Conservation (phyloP, 805 yeast species). For the Ogataea saltuana region DNA sequence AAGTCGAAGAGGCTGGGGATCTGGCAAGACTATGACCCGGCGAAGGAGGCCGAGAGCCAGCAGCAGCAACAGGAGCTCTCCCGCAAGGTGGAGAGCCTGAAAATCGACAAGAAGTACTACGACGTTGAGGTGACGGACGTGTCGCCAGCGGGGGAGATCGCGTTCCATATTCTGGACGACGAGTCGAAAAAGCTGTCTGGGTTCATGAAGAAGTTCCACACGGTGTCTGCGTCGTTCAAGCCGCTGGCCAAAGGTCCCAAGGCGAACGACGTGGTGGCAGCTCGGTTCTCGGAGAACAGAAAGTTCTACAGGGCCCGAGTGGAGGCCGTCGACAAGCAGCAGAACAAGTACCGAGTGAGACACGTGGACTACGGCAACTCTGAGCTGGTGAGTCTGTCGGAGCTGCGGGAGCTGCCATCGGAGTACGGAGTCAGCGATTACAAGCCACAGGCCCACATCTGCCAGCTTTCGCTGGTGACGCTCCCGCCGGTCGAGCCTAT, state of each 20-base stretch:
- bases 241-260: constrained; percentile 44
- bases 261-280: constrained; percentile 56
- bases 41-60: constrained; percentile 32
- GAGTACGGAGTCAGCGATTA: constrained; percentile 42
- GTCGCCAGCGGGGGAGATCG: constrained; percentile 41
- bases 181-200: constrained; percentile 40
- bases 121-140: constrained; percentile 58
- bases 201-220: constrained; percentile 51
- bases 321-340: constrained; percentile 43
- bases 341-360: constrained; percentile 48
- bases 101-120: constrained; percentile 41
- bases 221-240: constrained; percentile 38
- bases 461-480: constrained; percentile 51
- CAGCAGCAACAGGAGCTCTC: too few relatives aligned
- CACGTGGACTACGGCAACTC: constrained; percentile 64
- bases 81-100: constrained; percentile 23
- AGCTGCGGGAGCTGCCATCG: constrained; percentile 54
- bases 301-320: constrained; percentile 62
- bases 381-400: constrained; percentile 44
- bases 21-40: constrained; percentile 63
- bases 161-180: constrained; percentile 46
- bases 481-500: constrained; percentile 58
- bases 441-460: constrained; percentile 59
- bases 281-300: constrained; percentile 51
- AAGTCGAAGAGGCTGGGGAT: constrained; percentile 54